These are phyloP conservation scores for Marasmius tenuissimus DNA, from an alignment of 1,284 basidiomycete genomes.

Conservation along the genomic window DNA sequence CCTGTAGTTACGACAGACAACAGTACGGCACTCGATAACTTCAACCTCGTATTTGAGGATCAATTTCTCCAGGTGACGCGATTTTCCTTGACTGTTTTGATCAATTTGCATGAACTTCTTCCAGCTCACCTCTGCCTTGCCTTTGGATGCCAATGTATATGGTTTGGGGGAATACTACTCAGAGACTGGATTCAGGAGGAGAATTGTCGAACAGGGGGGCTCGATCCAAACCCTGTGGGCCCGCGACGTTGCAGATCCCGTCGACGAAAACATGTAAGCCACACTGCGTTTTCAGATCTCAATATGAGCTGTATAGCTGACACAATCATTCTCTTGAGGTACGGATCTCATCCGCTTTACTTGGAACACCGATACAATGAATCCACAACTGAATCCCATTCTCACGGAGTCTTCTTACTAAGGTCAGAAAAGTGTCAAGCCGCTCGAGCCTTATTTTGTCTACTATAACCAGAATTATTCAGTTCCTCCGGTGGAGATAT, in stretches of 20 bases:
- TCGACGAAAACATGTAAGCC: slow-evolving; percentile 60
- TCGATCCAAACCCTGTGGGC: slow-evolving; percentile 75
- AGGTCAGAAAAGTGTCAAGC: slow-evolving; percentile 34
- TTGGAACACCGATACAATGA: slow-evolving; percentile 62
- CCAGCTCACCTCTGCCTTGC: slow-evolving; percentile 65
- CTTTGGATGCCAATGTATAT: slow-evolving; percentile 70
- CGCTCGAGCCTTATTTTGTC: not conserved
- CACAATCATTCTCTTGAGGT: slow-evolving; percentile 34
- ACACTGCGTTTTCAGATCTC: not conserved
- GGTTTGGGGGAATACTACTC: slow-evolving; percentile 77
- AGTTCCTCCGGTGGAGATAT: slow-evolving; percentile 66
- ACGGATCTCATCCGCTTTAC: slow-evolving; percentile 72
- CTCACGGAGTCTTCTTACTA: slow-evolving; percentile 72
- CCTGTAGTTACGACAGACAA: slow-evolving; percentile 45
- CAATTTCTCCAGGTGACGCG: slow-evolving; percentile 36
- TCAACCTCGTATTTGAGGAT: slow-evolving; percentile 76
- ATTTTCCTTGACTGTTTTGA: not conserved
- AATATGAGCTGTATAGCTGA: not conserved
- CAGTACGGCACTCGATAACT: slow-evolving; percentile 53
- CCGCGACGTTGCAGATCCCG: slow-evolving; percentile 58
- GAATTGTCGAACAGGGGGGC: slow-evolving; percentile 53
- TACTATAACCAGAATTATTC: not conserved
- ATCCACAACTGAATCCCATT: slow-evolving; percentile 46
- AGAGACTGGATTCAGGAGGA: slow-evolving; percentile 64
- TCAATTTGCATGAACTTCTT: not conserved